A percentile compares a stretch with the other conserved stretches of the same genome.
These are phyloP conservation scores for Rhinocladiella mackenziei DNA, from an alignment of 2,329 filamentous ascomycete species.

Conservation along the genomic window DNA sequence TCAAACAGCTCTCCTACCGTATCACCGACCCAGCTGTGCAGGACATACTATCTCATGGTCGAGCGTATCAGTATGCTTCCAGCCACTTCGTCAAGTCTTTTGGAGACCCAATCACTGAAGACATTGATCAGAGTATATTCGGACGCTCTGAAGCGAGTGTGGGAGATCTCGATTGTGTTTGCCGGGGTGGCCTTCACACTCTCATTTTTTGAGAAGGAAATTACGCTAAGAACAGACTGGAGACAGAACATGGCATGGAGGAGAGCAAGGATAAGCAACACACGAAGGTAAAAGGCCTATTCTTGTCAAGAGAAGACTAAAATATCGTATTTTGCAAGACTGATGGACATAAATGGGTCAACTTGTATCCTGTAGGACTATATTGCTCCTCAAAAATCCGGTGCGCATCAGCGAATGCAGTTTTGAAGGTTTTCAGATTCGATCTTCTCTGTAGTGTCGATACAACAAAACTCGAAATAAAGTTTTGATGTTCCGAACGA, in stretches of 20 bases:
- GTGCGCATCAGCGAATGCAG: too few relatives aligned
- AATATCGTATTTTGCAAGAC: too few relatives aligned
- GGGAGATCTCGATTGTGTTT: slow-evolving; percentile 23
- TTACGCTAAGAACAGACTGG: slow-evolving; percentile 18
- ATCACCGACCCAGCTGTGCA: slow-evolving; percentile 15
- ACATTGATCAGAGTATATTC: slow-evolving; percentile 14
- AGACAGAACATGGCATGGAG: slow-evolving; percentile 18
- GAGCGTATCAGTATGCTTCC: slow-evolving; percentile 29
- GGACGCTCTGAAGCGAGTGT: slow-evolving; percentile 19
- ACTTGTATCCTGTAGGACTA: too few relatives aligned
- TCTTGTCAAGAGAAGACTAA: too few relatives aligned
- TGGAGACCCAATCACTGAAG: slow-evolving; percentile 1
- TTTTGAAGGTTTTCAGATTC: too few relatives aligned
- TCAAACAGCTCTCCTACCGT: slow-evolving; percentile 3
- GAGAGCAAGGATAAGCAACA: slow-evolving; percentile 5
- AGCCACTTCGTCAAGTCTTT: slow-evolving; percentile 15
- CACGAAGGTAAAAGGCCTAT: too few relatives aligned
- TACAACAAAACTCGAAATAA: too few relatives aligned
- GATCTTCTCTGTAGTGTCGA: too few relatives aligned
- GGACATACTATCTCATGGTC: background rate
- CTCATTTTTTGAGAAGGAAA: slow-evolving; percentile 17
- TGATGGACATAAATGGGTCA: too few relatives aligned
- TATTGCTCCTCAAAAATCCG: too few relatives aligned
- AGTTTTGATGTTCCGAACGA: too few relatives aligned
- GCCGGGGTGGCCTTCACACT: slow-evolving; percentile 21